These are phyloP conservation scores for Roridomyces roridus DNA, from an alignment of 768 basidiomycete genomes.

Conservation along the genomic window DNA sequence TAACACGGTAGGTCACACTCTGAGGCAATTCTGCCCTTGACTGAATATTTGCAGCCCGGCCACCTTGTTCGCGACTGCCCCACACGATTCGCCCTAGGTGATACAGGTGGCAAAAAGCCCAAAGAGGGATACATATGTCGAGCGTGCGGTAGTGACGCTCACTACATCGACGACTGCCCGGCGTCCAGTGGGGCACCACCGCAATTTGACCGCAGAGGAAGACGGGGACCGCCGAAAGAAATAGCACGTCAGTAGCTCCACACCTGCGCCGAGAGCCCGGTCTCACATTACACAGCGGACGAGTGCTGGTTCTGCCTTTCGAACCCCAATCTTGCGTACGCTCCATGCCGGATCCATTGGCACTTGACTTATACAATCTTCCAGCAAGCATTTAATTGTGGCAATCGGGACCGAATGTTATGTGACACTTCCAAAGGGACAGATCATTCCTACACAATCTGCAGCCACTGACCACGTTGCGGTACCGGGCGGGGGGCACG, in stretches of 20 bases:
- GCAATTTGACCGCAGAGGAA: conserved; percentile 46
- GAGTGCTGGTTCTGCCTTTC: conserved; percentile 99
- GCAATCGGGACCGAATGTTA: conserved; percentile 95
- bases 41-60: conserved; percentile 55
- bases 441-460: conserved; percentile 84
- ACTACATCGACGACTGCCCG: conserved; percentile 89
- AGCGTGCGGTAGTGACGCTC: conserved; percentile 86
- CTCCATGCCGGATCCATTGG: conserved; percentile 16
- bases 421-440: conserved; percentile 94
- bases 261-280: conserved; percentile 4
- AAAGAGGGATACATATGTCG: conserved; percentile 89
- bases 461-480: conserved; percentile 47
- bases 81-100: conserved; percentile 74
- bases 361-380: not conserved
- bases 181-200: conserved; percentile 60
- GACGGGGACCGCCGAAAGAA: conserved; percentile 71
- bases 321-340: conserved; percentile 88
- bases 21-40: conserved; percentile 7
- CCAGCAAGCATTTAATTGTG: conserved; percentile 87
- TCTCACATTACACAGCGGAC: conserved; percentile 59
- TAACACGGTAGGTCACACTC: conserved; percentile 55
- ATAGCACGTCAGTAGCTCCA: conserved; percentile 68
- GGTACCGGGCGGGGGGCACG: conserved; percentile 96
- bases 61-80: conserved; percentile 93
- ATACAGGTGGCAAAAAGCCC: conserved; percentile 85